Conservation (phyloP, 73 alveolate genomes). For the Paramecium pentaurelia region DNA sequence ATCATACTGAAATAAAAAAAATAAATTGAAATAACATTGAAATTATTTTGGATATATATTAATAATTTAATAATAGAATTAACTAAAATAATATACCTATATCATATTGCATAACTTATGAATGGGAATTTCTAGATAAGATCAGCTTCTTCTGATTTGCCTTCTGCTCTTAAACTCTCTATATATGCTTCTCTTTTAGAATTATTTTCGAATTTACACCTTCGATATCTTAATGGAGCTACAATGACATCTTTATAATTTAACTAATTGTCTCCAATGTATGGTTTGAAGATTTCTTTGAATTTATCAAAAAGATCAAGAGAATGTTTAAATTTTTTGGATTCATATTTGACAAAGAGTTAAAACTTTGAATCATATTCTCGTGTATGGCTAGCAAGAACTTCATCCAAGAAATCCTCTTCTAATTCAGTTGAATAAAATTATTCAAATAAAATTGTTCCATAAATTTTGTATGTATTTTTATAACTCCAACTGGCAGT, state of each 20-base stretch:
- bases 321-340: not conserved
- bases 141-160: not conserved
- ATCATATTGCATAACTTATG: not conserved
- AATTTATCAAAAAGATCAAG: not conserved
- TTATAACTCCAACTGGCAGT: slow-evolving; percentile 58
- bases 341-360: not conserved
- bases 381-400: not conserved
- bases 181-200: not conserved
- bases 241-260: not conserved
- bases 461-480: slow-evolving; percentile 36
- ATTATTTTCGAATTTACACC: not conserved
- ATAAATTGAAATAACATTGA: not conserved
- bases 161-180: not conserved
- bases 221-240: not conserved
- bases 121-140: not conserved
- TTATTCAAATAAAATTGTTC: not conserved
- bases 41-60: not conserved
- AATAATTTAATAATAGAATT: not conserved
- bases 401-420: slow-evolving; percentile 20
- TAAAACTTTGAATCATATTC: not conserved
- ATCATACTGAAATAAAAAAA: no score
- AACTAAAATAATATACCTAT: not conserved
- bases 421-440: slow-evolving; percentile 26
- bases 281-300: not conserved
- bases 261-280: not conserved